phyloP scores from a whole-genome alignment of 345 rosid genomes.

The Eucalyptus shirleyi region DNA sequence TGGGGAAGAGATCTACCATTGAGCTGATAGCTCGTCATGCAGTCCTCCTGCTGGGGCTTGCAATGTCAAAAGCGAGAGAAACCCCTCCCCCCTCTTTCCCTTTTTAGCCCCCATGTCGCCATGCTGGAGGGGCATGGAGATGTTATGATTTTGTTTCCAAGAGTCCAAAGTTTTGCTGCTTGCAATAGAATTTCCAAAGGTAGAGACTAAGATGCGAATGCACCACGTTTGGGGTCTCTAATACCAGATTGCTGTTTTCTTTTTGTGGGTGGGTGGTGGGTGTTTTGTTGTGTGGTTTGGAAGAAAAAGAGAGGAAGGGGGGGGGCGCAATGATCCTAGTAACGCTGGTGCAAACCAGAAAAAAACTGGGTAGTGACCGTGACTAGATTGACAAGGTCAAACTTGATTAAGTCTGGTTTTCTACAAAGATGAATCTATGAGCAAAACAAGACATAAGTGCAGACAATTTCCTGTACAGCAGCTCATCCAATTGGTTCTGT shows the following conservation, averaged over 20 bases:
- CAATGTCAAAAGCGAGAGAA: background rate
- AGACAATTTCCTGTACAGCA: background rate
- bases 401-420: background rate
- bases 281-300: no score
- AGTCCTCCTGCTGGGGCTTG: background rate
- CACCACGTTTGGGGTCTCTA: background rate
- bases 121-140: background rate
- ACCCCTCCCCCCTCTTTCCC: background rate
- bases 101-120: background rate
- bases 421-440: background rate
- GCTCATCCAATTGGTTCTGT: background rate
- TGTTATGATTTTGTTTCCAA: background rate
- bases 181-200: background rate
- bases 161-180: background rate
- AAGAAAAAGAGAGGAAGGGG: no score
- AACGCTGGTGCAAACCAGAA: background rate
- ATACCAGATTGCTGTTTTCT: background rate
- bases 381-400: background rate
- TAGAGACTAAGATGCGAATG: background rate
- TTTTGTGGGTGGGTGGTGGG: no score
- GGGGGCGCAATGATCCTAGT: background rate
- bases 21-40: background rate
- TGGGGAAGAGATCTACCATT: background rate
- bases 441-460: background rate
- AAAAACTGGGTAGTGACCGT: background rate